Conservation (phyloP, 1,284 basidiomycete species). For the Phaffia rhodozyma region DNA sequence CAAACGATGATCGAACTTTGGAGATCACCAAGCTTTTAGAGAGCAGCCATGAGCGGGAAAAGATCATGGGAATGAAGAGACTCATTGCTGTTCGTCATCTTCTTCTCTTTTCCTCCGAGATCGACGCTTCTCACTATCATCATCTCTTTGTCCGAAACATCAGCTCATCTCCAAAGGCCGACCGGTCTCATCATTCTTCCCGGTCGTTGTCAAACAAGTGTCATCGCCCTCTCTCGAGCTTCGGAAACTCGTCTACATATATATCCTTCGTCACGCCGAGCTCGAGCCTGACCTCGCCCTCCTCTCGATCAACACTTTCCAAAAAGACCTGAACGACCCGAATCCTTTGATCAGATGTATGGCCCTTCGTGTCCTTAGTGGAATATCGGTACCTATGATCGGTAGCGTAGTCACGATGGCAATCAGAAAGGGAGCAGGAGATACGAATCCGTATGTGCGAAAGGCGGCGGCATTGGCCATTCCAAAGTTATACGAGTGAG, state of each 20-base stretch:
- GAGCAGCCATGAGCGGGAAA: constrained; percentile 71
- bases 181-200: constrained; percentile 82
- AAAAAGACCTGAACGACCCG: constrained; percentile 84
- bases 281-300: constrained; percentile 88
- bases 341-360: constrained; percentile 65
- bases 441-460: constrained; percentile 85
- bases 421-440: constrained; percentile 79
- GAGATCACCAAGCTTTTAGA: constrained; percentile 73
- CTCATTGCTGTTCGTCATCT: constrained; percentile 62
- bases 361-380: constrained; percentile 85
- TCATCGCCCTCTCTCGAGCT: constrained; percentile 83
- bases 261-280: constrained; percentile 83
- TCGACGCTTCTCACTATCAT: constrained; percentile 3
- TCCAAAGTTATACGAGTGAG: constrained; percentile 71
- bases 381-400: constrained; percentile 79
- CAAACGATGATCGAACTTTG: constrained; percentile 34
- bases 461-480: constrained; percentile 83
- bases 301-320: constrained; percentile 96
- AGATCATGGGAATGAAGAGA: constrained; percentile 84
- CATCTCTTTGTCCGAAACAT: constrained; percentile 8
- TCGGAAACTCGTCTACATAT: constrained; percentile 94
- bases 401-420: constrained; percentile 74
- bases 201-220: constrained; percentile 88
- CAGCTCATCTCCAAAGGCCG: constrained; percentile 86
- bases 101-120: not conserved